Base-by-base conservation (phyloP, 371 early-diverging fungal genomes). In the Cokeromyces recurvatus region DNA sequence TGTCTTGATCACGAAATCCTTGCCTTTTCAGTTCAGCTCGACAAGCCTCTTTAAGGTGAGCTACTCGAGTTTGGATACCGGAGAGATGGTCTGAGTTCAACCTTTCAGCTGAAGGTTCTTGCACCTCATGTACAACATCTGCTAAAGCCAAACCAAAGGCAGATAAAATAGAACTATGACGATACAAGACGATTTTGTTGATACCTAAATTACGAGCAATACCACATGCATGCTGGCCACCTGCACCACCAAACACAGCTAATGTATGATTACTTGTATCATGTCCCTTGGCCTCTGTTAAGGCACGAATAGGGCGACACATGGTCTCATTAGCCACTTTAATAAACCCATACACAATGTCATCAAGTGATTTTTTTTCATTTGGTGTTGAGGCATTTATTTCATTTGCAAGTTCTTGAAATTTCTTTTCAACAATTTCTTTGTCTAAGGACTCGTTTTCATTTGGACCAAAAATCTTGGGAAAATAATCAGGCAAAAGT, bases 211-310 rank as follows among this genome's bases (percentile, higher is more conserved):
- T 82, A 16, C 82, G 77, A 10, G 98, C 98, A 41, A 98, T 92
- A 1, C 92, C 92, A 54, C 94, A 95, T 0, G 95, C 97, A 56
- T 89, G 90, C 48, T 91, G 91, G 14, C 89, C 90, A 36, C 97
- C 93, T 32, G 97, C 97, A 16, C 98, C 98, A 31, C 98, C 98
- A 82, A 97, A 97, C 20, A 90, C 91, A 2, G 95, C 89, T 23
- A 98, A 62, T 16, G 82, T 79, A 58, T 96, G 96, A 38, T 86
- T 77, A 12, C 84, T 74, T 0, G 95, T 82, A 46, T 94, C 90
- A 51, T 90, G 87, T 2, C 98, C 98, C 60, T 89, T 91, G 5
- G 90, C 92, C 55, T 96, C 95, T 0, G 98, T 96, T 45, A 98
- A 65, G 1, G 89, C 86, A 7, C 96, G 81, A 42, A 98, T 95